A percentile compares a stretch with the other conserved stretches of the same genome.
Conservation (phyloP, 2,329 filamentous ascomycete genomes). For the Cytospora schulzeri region DNA sequence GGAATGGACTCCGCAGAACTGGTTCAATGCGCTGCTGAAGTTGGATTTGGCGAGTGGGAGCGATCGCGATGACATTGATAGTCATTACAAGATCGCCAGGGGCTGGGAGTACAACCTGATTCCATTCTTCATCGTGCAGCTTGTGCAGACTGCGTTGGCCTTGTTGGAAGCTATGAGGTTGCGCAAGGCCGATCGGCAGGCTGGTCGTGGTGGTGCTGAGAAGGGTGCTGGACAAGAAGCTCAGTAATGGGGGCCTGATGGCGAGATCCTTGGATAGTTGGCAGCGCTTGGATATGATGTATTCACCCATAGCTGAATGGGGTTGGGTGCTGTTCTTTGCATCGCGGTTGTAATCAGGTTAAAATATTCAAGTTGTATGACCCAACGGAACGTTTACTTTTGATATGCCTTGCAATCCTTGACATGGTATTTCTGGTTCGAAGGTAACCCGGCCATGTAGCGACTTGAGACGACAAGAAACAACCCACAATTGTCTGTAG, state of each 20-base stretch:
- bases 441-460: no score
- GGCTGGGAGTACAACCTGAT: slow-evolving; percentile 28
- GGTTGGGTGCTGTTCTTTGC: neutral
- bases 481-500: no score
- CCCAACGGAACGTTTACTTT: neutral
- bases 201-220: neutral
- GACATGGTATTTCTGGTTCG: no score
- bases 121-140: slow-evolving; percentile 24
- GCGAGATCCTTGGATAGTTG: neutral
- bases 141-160: slow-evolving; percentile 21
- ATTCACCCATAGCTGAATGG: neutral
- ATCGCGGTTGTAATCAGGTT: neutral
- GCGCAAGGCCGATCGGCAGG: slow-evolving; percentile 5
- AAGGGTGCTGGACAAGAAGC: neutral
- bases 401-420: no score
- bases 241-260: neutral
- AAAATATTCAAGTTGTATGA: neutral
- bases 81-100: slow-evolving; percentile 10
- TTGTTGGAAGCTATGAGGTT: slow-evolving; percentile 17
- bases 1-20: slow-evolving; percentile 44
- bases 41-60: slow-evolving; percentile 33
- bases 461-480: no score
- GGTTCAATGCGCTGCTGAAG: slow-evolving; percentile 40
- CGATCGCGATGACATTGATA: slow-evolving; percentile 9
- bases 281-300: neutral